Conservation (phyloP, 83 land plant genomes). For the Thuja plicata region DNA sequence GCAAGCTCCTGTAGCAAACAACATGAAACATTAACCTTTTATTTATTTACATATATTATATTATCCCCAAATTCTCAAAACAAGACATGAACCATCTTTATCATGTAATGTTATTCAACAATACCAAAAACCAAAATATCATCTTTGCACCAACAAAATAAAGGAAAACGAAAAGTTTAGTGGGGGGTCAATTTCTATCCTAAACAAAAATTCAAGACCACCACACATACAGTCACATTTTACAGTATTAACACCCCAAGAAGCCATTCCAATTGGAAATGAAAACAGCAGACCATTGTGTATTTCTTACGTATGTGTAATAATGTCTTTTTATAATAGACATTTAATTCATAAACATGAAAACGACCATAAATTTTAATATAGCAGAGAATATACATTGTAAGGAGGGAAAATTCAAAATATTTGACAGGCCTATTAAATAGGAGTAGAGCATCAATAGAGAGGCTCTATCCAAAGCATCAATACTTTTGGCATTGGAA, state of each 20-base stretch:
- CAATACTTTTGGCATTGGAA: background rate
- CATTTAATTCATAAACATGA: background rate
- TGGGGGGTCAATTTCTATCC: background rate
- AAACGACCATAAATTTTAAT: background rate
- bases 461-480: background rate
- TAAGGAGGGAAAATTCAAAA: background rate
- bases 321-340: background rate
- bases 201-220: background rate
- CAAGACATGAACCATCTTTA: background rate
- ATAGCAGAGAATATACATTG: background rate
- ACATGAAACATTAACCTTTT: background rate
- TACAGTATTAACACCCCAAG: background rate
- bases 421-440: background rate
- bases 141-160: background rate
- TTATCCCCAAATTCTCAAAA: background rate
- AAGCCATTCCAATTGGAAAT: background rate
- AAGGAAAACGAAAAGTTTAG: background rate
- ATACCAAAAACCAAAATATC: background rate
- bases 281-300: background rate
- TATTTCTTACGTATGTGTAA: background rate
- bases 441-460: background rate
- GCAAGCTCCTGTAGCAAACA: slow-evolving; percentile 68
- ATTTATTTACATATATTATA: background rate
- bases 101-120: background rate
- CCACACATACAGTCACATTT: background rate